These are phyloP conservation scores for Zygosaccharomyces sapae DNA, from an alignment of 1,139 yeast species.

Conservation along the genomic window DNA sequence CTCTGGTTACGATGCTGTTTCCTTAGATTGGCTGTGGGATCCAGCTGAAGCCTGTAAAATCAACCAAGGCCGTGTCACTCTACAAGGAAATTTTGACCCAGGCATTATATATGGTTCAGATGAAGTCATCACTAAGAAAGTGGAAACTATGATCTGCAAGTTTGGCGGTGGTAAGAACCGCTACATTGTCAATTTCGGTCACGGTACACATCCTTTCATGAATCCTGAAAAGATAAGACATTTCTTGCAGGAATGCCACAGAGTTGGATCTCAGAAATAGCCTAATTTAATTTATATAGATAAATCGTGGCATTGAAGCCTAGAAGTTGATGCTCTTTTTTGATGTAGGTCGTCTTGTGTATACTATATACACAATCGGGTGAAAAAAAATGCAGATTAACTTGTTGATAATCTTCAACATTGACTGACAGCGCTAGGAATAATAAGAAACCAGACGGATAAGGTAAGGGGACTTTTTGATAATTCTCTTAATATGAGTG, in stretches of 20 bases:
- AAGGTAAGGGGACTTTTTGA: neutral
- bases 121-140: constrained; percentile 74
- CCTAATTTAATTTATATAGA: neutral
- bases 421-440: too few relatives aligned
- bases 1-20: constrained; percentile 80
- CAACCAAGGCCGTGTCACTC: constrained; percentile 72
- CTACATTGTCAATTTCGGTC: constrained; percentile 92
- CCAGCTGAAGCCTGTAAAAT: constrained; percentile 82
- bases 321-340: too few relatives aligned
- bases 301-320: too few relatives aligned
- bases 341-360: too few relatives aligned
- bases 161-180: constrained; percentile 90
- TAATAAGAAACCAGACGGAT: too few relatives aligned
- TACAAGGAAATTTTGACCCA: constrained; percentile 96
- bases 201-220: constrained; percentile 97
- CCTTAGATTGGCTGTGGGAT: constrained; percentile 86
- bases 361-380: too few relatives aligned
- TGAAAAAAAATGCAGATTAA: too few relatives aligned
- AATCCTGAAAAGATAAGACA: constrained; percentile 81
- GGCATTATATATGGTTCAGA: constrained; percentile 89
- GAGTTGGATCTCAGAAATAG: constrained; percentile 48
- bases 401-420: too few relatives aligned
- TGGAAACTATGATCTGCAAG: constrained; percentile 79
- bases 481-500: neutral
- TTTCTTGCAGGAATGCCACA: constrained; percentile 83